Conservation (phyloP, 2,329 filamentous ascomycete genomes). For the Clarireedia sp. region DNA sequence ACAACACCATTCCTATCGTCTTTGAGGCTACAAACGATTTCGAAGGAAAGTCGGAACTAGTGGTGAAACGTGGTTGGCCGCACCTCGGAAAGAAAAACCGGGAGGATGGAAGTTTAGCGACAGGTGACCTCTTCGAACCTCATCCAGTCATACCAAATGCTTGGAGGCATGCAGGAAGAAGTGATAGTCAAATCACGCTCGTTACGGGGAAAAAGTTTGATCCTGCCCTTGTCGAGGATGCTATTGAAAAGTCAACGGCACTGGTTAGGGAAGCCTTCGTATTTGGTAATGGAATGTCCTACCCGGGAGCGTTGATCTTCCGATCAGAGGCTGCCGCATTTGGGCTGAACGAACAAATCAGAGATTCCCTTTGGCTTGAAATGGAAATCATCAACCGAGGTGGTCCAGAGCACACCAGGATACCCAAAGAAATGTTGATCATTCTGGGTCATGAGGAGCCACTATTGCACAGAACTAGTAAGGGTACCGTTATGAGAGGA, state of each 20-base stretch:
- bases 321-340: slow-evolving; percentile 32
- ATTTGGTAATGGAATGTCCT: slow-evolving; percentile 50
- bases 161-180: slow-evolving; percentile 55
- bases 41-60: slow-evolving; percentile 40
- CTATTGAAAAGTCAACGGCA: slow-evolving; percentile 37
- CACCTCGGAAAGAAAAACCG: slow-evolving; percentile 51
- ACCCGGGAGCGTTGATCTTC: slow-evolving; percentile 50
- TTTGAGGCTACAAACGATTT: slow-evolving; percentile 7
- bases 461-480: slow-evolving; percentile 47
- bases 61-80: slow-evolving; percentile 50
- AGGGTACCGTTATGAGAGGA: slow-evolving; percentile 41
- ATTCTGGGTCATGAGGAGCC: not conserved
- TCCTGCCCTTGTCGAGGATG: slow-evolving; percentile 45
- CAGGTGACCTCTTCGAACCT: slow-evolving; percentile 52
- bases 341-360: not conserved
- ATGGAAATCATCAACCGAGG: not conserved
- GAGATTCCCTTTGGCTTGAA: slow-evolving; percentile 1
- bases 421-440: slow-evolving; percentile 3
- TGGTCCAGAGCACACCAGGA: not conserved
- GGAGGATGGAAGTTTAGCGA: slow-evolving; percentile 48
- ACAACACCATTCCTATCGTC: no score
- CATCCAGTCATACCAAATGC: slow-evolving; percentile 44
- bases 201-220: slow-evolving; percentile 48
- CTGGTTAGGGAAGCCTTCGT: slow-evolving; percentile 48
- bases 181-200: slow-evolving; percentile 54